Evolutionary conservation across 1,284 basidiomycete species (phyloP), one percentile per base, ranked within the genome.

Genomic region (Malassezia dermatis): DNA sequence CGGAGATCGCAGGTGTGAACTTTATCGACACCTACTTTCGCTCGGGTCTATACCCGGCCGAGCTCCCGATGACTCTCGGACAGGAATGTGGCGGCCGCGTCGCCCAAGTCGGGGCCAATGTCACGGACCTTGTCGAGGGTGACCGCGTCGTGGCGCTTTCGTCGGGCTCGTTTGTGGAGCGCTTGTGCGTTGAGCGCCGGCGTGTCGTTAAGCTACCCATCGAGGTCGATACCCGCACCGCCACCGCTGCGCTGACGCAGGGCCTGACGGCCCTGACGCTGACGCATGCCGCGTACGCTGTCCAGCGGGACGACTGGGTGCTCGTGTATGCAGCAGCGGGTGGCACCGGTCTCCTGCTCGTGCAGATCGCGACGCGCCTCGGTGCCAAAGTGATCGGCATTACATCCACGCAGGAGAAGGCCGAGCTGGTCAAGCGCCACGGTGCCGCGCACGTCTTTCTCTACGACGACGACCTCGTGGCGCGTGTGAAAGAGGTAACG

Each of bases 351-450:
- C 69, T 80, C 0, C 63, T 80, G 12, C 73, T 81, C 6, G 76
- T 75, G 43, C 80, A 81, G 68, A 58, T 66, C 77, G 82, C 58
- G 41, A 73, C 71, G 37, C 66, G 78, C 47, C 64, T 78, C 35
- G 91, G 93, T 13, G 90, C 86, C 1, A 84, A 83, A 10, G 88
- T 95, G 23, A 94, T 98, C 65, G 93, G 88, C 1, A 95, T 90
- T n/a, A 88, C 87, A 1, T 93, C 89, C 1, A 87, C 85, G 0
- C 73, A 77, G 21, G 86, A 83, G 67, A 98, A 98, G 75, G 88
- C 88, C 3, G 81, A 82, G 48, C 72, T 91, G n/a, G 91, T 88
- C 8, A 84, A 82, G 64, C 76, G 79, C 44, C 80, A 86, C 63
- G 93, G 93, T 13, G 89, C 89, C 0, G 82, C 88, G 69, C 83